Percentiles rank a stretch among this genome's conserved stretches.
phyloP scores from a whole-genome alignment of 148 eudicot species.

The Chenopodium berlandieri region DNA sequence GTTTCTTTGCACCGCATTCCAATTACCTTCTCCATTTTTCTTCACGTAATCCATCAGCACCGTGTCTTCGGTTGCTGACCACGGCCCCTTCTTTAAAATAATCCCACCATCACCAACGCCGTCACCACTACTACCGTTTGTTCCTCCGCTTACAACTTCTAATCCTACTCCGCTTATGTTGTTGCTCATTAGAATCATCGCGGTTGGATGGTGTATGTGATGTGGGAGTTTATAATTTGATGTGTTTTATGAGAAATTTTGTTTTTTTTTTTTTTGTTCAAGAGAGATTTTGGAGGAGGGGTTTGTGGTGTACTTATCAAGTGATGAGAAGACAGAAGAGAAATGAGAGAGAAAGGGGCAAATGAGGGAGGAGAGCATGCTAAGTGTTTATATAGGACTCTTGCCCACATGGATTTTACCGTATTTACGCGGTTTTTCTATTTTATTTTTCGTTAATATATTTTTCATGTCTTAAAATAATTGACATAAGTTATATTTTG shows the following conservation, averaged over 20 bases:
- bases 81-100: slow-evolving; percentile 70
- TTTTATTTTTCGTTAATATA: background rate
- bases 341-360: background rate
- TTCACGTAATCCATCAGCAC: slow-evolving; percentile 71
- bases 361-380: background rate
- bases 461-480: too few relatives aligned
- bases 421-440: slow-evolving; percentile 19
- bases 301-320: background rate
- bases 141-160: background rate
- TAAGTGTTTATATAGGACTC: slow-evolving; percentile 15
- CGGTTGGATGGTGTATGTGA: too few relatives aligned
- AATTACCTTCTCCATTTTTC: slow-evolving; percentile 87
- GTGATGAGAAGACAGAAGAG: slow-evolving; percentile 13
- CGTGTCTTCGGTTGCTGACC: slow-evolving; percentile 77
- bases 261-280: too few relatives aligned
- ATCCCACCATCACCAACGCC: background rate
- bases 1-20: slow-evolving; percentile 83
- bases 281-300: background rate
- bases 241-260: too few relatives aligned
- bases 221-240: too few relatives aligned
- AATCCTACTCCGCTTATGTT: background rate
- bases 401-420: slow-evolving; percentile 28
- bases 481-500: too few relatives aligned
- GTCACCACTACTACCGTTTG: background rate
- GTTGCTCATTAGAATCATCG: background rate